phyloP scores from a whole-genome alignment of 768 basidiomycete genomes.

The Mycena maculata region DNA sequence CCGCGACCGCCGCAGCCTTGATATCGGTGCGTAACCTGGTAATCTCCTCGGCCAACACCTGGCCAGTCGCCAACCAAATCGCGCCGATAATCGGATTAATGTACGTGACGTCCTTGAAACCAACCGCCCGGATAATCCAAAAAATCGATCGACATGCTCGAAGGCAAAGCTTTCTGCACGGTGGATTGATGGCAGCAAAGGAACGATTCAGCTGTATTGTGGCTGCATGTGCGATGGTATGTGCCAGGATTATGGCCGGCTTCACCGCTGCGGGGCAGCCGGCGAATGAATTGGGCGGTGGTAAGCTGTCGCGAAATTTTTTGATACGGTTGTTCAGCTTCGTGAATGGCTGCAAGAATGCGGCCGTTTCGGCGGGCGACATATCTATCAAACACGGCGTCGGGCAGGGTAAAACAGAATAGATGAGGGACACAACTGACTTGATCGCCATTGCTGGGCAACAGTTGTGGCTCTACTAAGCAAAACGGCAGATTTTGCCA shows the following conservation, averaged over 20 bases:
- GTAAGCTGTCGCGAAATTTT: constrained; percentile 26
- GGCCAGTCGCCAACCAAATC: constrained; percentile 19
- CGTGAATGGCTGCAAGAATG: constrained; percentile 37
- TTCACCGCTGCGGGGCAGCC: not conserved
- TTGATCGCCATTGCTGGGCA: constrained; percentile 29
- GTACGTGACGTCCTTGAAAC: not conserved
- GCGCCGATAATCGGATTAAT: constrained; percentile 22
- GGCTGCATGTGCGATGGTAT: constrained; percentile 23
- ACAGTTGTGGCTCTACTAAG: constrained; percentile 40
- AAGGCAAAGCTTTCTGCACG: constrained; percentile 4
- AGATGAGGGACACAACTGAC: constrained; percentile 30
- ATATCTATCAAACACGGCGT: constrained; percentile 32
- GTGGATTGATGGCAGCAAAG: constrained; percentile 14
- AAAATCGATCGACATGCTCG: constrained; percentile 9
- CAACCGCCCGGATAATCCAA: constrained; percentile 3
- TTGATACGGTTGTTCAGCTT: constrained; percentile 42
- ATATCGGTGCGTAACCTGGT: not conserved
- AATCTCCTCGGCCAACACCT: constrained; percentile 16
- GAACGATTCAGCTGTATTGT: constrained; percentile 22
- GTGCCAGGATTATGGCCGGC: constrained; percentile 15
- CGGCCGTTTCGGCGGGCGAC: constrained; percentile 31
- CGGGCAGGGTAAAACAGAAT: not conserved
- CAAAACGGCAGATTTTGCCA: constrained; percentile 31
- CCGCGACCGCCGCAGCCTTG: constrained; percentile 1
- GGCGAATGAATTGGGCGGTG: constrained; percentile 9